phyloP scores from a whole-genome alignment of 306 rosid genomes.

The Cucurbita maxima region DNA sequence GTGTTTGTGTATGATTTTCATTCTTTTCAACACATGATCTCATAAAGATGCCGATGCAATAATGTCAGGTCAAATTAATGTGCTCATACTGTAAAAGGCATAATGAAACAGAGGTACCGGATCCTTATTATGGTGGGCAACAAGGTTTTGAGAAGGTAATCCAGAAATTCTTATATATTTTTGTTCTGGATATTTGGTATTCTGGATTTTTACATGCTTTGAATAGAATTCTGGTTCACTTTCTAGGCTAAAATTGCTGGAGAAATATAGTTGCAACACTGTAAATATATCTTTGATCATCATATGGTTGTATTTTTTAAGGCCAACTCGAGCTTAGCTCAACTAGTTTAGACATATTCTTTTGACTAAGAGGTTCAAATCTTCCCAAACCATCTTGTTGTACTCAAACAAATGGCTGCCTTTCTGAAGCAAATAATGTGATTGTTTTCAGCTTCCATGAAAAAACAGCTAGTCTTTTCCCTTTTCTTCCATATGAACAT shows the following conservation, averaged over 20 bases:
- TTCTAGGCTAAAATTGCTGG: background rate
- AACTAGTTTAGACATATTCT: too few relatives aligned
- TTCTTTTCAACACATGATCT: background rate
- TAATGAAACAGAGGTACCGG: conserved; percentile 76
- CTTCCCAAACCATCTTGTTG: too few relatives aligned
- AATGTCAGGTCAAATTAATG: conserved; percentile 67
- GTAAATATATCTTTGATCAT: background rate
- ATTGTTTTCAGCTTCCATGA: background rate
- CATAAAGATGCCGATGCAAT: background rate
- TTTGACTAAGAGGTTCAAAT: too few relatives aligned
- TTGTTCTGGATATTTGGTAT: background rate
- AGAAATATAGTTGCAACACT: background rate
- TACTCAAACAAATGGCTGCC: background rate
- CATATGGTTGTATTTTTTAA: background rate
- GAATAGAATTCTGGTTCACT: background rate
- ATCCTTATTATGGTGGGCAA: conserved; percentile 81
- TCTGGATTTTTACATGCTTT: background rate
- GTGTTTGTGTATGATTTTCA: background rate
- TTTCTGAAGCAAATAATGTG: background rate
- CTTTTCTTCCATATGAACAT: background rate
- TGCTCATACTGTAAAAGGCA: conserved; percentile 74
- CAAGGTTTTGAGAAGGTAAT: conserved; percentile 91
- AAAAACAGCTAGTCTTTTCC: too few relatives aligned
- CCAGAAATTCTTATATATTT: background rate
- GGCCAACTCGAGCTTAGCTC: too few relatives aligned